These are phyloP conservation scores for Claviceps cyperi DNA, from an alignment of 2,329 filamentous ascomycete species.

Conservation along the genomic window DNA sequence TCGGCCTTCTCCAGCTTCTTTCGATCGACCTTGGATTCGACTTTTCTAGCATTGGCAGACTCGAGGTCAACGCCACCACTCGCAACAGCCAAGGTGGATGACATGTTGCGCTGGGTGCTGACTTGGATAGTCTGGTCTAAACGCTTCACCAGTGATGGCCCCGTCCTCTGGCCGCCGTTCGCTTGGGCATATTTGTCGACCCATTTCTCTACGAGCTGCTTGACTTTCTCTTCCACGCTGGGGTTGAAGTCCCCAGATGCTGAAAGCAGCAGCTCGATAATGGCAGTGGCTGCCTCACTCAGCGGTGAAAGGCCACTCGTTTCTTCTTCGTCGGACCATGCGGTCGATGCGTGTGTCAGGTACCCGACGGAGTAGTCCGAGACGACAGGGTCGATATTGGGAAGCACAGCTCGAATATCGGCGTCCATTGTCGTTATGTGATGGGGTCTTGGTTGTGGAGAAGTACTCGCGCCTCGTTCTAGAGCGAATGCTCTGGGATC, in stretches of 20 bases:
- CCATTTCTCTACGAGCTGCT: slow-evolving; percentile 77
- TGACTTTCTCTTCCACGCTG: slow-evolving; percentile 63
- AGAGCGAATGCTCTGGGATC: not conserved
- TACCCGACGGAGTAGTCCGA: slow-evolving; percentile 93
- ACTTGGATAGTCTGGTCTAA: slow-evolving; percentile 94
- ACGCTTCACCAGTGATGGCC: slow-evolving; percentile 64
- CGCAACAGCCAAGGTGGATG: slow-evolving; percentile 80
- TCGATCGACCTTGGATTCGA: slow-evolving; percentile 92
- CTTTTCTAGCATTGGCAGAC: slow-evolving; percentile 80
- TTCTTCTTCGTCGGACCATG: slow-evolving; percentile 64
- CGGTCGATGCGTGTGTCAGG: slow-evolving; percentile 78
- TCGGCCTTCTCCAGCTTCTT: slow-evolving; percentile 99
- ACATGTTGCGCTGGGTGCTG: slow-evolving; percentile 86
- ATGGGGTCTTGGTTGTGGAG: not conserved
- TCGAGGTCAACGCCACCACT: slow-evolving; percentile 80
- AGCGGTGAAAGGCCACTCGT: slow-evolving; percentile 58
- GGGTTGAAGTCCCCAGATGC: slow-evolving; percentile 72
- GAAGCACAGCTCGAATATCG: slow-evolving; percentile 71
- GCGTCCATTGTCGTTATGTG: slow-evolving; percentile 53
- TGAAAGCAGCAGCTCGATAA: slow-evolving; percentile 81
- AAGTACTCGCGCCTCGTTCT: not conserved
- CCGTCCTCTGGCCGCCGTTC: slow-evolving; percentile 56
- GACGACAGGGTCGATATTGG: slow-evolving; percentile 75
- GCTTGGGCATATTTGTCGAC: slow-evolving; percentile 64
- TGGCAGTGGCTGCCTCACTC: slow-evolving; percentile 65